Evolutionary conservation across 1,284 basidiomycete genomes (phyloP), one percentile per base, ranked within the genome.

Genomic region (Pascua guehoae): DNA sequence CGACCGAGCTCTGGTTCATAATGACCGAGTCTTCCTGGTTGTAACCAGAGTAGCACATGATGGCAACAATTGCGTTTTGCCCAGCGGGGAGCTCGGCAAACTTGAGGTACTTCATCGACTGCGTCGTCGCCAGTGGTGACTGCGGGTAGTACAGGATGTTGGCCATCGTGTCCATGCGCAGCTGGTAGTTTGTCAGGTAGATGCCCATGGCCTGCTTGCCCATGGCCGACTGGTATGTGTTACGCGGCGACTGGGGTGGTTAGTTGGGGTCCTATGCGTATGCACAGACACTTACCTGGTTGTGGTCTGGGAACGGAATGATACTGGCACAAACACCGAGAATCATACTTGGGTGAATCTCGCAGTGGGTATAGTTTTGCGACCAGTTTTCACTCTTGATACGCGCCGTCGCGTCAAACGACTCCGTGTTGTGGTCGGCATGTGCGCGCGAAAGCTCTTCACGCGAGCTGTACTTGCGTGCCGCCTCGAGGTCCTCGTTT

Each of bases 21-120:
- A 99, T 98, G 77, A 99, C 95, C 64, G 96, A 98, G 84, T 98
- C 96, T 86, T 98, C 96, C 79, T 98, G 96, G 78, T 99, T 98
- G 80, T 98, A 99, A 39, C 95, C 95, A 66, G 93, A 97, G 79
- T 98, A 98, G 72, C 94, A 98, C 51, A 98, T 81, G 73, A 99
- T 98, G 5, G 96, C 95, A 48, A 99, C 94, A 63, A 98, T 93
- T 47, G 94, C 93, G 73, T 99, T 98, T 78, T 97, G 93, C 16
- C 95, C 96, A 12, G 95, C 95, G 38, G 95, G 95, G 47, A 99
- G 83, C 73, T 98, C 94, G 67, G 93, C 85, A 86, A 98, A 99
- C 70, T 91, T 90, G 62, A 98, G 85, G 71, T 97, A 97, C 78
- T 98, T 92, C 95, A 99, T 98, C 16, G 94, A 95, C 50, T 93